These are phyloP conservation scores for Anisodus tanguticus DNA, from an alignment of 257 asterid species.

Conservation along the genomic window DNA sequence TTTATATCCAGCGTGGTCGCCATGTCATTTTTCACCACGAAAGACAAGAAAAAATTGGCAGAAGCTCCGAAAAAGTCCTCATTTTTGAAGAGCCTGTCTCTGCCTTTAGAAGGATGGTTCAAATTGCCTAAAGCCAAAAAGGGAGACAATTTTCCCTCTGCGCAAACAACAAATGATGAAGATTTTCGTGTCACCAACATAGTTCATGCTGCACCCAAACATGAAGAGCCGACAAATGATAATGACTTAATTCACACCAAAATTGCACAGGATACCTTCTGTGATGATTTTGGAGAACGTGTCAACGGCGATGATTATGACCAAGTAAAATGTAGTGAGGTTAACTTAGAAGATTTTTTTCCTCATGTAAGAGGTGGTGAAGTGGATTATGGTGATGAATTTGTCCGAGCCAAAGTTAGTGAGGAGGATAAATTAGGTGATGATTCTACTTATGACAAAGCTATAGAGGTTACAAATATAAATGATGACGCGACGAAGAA, in stretches of 20 bases:
- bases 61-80: conserved; percentile 46
- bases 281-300: conserved; percentile 27
- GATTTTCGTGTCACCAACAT: conserved; percentile 31
- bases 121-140: conserved; percentile 57
- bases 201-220: conserved; percentile 16
- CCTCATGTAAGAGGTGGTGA: conserved; percentile 9
- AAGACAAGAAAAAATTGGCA: conserved; percentile 45
- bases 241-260: conserved; percentile 36
- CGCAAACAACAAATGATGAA: conserved; percentile 36
- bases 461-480: not conserved
- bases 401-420: not conserved
- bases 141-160: conserved; percentile 28
- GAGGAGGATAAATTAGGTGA: conserved; percentile 25
- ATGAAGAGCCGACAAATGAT: not conserved
- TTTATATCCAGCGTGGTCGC: conserved; percentile 72
- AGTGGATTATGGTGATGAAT: not conserved
- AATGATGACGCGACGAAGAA: conserved; percentile 35
- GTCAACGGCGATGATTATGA: not conserved
- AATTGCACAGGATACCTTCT: conserved; percentile 25
- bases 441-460: conserved; percentile 32
- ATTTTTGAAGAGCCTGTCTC: conserved; percentile 59
- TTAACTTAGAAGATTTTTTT: conserved; percentile 18
- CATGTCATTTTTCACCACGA: conserved; percentile 51
- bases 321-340: conserved; percentile 24
- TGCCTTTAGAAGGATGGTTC: conserved; percentile 71